Conservation (phyloP, 129 eudicot genomes). For the Apium graveolens region DNA sequence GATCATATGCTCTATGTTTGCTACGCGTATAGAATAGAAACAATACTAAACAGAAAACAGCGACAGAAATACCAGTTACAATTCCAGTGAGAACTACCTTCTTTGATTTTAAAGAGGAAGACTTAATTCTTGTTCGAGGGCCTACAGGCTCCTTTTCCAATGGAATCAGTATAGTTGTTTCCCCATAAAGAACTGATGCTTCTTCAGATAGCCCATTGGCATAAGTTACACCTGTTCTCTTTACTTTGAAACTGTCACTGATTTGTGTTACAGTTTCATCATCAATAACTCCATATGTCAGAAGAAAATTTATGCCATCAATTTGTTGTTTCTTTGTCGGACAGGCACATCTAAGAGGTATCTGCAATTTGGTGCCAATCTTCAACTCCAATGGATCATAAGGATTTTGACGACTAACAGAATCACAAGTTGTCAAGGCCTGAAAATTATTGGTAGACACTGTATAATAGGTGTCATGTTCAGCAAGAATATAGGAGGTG, state of each 20-base stretch:
- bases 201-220: constrained; percentile 40
- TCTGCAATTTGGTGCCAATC: constrained; percentile 26
- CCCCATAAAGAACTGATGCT: constrained; percentile 27
- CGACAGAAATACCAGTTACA: constrained; percentile 26
- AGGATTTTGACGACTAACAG: constrained; percentile 31
- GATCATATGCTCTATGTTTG: constrained; percentile 7
- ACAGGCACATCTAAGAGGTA: constrained; percentile 74
- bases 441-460: constrained; percentile 39
- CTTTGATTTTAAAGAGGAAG: constrained; percentile 9
- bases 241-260: constrained; percentile 37
- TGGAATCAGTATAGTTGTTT: constrained; percentile 57
- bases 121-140: constrained; percentile 13
- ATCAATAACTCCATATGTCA: constrained; percentile 38
- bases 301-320: constrained; percentile 30
- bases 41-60: constrained; percentile 23
- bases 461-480: constrained; percentile 28
- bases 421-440: constrained; percentile 51
- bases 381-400: constrained; percentile 17
- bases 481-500: neutral
- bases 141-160: constrained; percentile 33
- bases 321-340: constrained; percentile 43
- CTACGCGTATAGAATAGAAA: constrained; percentile 6
- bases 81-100: constrained; percentile 27
- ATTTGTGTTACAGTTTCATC: constrained; percentile 28
- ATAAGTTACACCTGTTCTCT: constrained; percentile 21